Evolutionary conservation across 805 yeast species (phyloP), one percentile per base, ranked within the genome.

Genomic region (Zygotorulaspora florentina): DNA sequence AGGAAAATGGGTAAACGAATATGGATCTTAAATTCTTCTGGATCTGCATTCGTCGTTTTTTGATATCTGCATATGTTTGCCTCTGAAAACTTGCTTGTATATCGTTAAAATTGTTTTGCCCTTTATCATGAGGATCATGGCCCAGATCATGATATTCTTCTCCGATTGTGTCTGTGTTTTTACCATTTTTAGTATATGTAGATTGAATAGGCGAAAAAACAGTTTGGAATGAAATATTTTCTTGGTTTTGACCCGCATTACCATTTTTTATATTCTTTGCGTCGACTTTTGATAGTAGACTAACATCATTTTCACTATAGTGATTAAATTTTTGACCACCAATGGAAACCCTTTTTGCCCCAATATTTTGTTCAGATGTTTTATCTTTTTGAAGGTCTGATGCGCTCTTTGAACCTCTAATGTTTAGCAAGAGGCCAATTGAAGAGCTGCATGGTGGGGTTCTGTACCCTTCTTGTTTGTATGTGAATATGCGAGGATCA

Each of bases 1-100:
- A 89, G 2, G 95, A 84, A 35, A 84, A 68, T 2, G 97, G 97
- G 61, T 89, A 89, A 38, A 89, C 73, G 64, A 89, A 87, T 39
- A 89, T 83, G 27, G 83, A 74, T 56, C 81, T 81, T 76, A 87
- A 80, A 66, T 89, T 96, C 46, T 81, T 80, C 60, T 83, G 80
- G 41, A 89, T 85, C 50, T 77, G 75, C 25, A 74, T 66, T 53
- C 88, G 81, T 15, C 93, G 71, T 31, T 74, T 68, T 48, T 83
- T 76, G 62, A 87, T 81, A 48, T 74, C 74, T 30, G 70, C 74
- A 62, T 85, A 73, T 42, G 82, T 78, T 43, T 82, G 83, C 28
- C 72, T 72, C 50, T 83, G 87, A 47, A 85, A 67, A 27, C 69
- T 64, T 45, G 70, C 51, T 38, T 56, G 54, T 1, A 63, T 51